A percentile compares a stretch with the other conserved stretches of the same genome.
Conservation (phyloP, 768 basidiomycete species). For the Serendipita sp. region DNA sequence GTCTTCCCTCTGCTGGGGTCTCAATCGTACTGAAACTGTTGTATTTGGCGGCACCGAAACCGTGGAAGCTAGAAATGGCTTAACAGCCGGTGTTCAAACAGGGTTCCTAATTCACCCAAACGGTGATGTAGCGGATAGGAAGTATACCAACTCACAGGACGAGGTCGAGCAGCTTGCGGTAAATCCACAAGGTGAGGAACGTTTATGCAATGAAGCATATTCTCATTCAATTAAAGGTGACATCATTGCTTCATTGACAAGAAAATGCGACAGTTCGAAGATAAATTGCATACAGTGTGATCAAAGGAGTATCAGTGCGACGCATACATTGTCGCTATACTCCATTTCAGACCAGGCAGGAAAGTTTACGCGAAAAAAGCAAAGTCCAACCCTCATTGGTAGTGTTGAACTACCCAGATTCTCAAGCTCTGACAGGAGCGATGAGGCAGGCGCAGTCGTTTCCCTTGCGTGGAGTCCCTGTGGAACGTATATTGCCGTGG, state of each 20-base stretch:
- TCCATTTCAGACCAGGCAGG: not conserved
- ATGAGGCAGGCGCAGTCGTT: not conserved
- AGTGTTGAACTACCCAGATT: not conserved
- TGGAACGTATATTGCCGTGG: not conserved
- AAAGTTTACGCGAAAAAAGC: not conserved
- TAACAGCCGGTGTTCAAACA: not conserved
- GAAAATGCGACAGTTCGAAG: not conserved
- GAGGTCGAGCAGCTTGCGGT: not conserved
- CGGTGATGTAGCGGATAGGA: not conserved
- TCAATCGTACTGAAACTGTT: not conserved
- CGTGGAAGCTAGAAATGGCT: not conserved
- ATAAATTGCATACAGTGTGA: not conserved
- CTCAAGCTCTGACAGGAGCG: not conserved
- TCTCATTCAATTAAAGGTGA: not conserved
- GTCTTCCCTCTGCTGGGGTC: not conserved
- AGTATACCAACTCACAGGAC: not conserved
- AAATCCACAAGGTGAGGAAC: not conserved
- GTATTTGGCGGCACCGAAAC: not conserved
- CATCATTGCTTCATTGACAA: not conserved
- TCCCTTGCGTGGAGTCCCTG: not conserved
- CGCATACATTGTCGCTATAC: not conserved
- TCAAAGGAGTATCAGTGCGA: not conserved
- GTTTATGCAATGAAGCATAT: not conserved
- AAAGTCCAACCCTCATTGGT: not conserved
- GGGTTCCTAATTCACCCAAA: not conserved